Evolutionary conservation across 306 rosid species (phyloP).

Genomic region (Trifolium repens): DNA sequence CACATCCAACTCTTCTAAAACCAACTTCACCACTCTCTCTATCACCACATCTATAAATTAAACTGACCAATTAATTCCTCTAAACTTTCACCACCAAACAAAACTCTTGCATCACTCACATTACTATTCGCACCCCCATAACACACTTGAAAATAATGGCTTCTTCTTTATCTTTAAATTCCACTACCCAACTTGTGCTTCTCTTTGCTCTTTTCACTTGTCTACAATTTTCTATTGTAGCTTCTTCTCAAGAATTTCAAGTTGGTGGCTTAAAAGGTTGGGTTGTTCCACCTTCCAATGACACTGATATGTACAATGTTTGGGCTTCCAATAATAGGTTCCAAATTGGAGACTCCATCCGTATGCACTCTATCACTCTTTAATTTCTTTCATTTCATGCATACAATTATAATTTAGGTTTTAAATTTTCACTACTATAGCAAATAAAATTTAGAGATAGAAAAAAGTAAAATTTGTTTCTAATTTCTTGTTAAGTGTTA

Average conservation of each 20-base stretch:
- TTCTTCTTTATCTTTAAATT: constrained; percentile 7
- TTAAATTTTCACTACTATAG: not conserved
- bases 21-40: constrained; percentile 42
- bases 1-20: constrained; percentile 19
- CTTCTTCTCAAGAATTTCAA: constrained; percentile 63
- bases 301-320: constrained; percentile 62
- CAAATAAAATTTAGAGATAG: not conserved
- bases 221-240: constrained; percentile 34
- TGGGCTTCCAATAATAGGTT: constrained; percentile 92
- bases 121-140: not conserved
- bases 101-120: not conserved
- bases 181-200: constrained; percentile 37
- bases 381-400: not conserved
- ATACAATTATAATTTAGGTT: not conserved
- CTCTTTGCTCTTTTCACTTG: constrained; percentile 36
- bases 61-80: not conserved
- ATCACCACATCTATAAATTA: constrained; percentile 34
- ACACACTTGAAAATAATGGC: constrained; percentile 36
- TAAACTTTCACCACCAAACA: not conserved
- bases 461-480: no score
- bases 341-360: constrained; percentile 62
- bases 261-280: constrained; percentile 79
- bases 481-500: no score
- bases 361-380: constrained; percentile 42
- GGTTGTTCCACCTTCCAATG: constrained; percentile 74